phyloP scores from a whole-genome alignment of 2,329 filamentous ascomycete genomes.

The Dryadomyces sulphureus region DNA sequence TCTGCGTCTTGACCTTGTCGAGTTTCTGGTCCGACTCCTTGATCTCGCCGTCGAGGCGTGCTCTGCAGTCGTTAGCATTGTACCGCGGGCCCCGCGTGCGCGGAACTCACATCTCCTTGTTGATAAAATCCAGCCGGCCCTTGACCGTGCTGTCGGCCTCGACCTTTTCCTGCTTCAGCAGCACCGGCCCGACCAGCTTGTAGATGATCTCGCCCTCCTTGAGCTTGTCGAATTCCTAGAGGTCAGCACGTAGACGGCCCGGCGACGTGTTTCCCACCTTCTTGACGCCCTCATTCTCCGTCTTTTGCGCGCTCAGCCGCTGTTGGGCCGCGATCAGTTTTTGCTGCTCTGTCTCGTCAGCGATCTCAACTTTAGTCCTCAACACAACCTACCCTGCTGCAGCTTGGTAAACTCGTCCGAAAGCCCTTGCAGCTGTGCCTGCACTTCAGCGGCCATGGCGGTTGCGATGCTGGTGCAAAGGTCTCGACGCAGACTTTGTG shows the following conservation, averaged over 20 bases:
- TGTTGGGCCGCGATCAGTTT: slow-evolving; percentile 64
- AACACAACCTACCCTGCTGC: slow-evolving; percentile 51
- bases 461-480: neutral
- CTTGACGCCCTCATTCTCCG: slow-evolving; percentile 82
- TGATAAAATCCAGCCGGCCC: slow-evolving; percentile 80
- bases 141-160: slow-evolving; percentile 88
- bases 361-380: neutral
- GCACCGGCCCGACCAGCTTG: slow-evolving; percentile 83
- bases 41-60: slow-evolving; percentile 33
- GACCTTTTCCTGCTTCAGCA: slow-evolving; percentile 84
- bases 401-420: slow-evolving; percentile 80
- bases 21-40: slow-evolving; percentile 40
- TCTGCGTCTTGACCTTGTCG: slow-evolving; percentile 44
- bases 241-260: neutral
- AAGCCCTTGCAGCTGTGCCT: slow-evolving; percentile 65
- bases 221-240: slow-evolving; percentile 69
- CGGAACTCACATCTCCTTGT: slow-evolving; percentile 66
- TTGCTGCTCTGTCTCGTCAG: slow-evolving; percentile 52
- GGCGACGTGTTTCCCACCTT: slow-evolving; percentile 34
- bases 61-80: slow-evolving; percentile 9
- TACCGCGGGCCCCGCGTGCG: neutral
- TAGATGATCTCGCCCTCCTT: slow-evolving; percentile 80
- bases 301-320: slow-evolving; percentile 83
- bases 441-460: slow-evolving; percentile 41
- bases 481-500: neutral